These are phyloP conservation scores for Fusarium sp. DNA, from an alignment of 2,329 filamentous ascomycete genomes.

Conservation along the genomic window DNA sequence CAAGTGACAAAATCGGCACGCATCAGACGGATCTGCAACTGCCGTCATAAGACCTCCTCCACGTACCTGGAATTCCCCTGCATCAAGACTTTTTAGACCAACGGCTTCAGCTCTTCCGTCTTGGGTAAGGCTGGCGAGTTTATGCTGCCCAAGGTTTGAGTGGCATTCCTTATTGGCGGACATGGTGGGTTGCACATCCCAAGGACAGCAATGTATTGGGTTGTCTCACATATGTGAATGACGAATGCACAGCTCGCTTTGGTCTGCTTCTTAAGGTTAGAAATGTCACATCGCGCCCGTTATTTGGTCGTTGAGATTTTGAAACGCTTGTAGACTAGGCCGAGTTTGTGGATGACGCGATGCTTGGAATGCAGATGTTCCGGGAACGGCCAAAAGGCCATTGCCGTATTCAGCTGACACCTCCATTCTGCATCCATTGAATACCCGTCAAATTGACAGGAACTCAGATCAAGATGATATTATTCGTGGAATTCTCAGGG, in stretches of 20 bases:
- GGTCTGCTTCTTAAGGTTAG: background rate
- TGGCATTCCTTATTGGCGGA: conserved; percentile 12
- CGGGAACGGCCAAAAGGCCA: background rate
- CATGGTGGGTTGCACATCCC: background rate
- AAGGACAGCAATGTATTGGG: background rate
- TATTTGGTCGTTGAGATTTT: background rate
- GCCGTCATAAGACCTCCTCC: background rate
- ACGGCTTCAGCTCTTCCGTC: conserved; percentile 1
- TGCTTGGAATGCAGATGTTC: conserved; percentile 1
- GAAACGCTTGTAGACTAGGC: background rate
- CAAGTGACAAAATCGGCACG: background rate
- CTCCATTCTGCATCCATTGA: background rate
- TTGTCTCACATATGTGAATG: conserved; percentile 15
- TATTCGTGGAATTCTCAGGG: background rate
- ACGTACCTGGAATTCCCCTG: conserved; percentile 23
- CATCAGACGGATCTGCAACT: background rate
- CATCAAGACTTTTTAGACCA: background rate
- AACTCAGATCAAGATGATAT: background rate
- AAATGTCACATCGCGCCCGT: background rate
- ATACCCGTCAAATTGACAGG: background rate
- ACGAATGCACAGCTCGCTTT: background rate
- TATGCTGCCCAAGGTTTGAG: background rate
- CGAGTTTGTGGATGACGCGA: background rate
- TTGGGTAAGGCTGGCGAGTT: background rate
- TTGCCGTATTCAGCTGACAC: background rate